These are phyloP conservation scores for Ceratocystis smalleyi DNA, from an alignment of 2,329 filamentous ascomycete species.

Conservation along the genomic window DNA sequence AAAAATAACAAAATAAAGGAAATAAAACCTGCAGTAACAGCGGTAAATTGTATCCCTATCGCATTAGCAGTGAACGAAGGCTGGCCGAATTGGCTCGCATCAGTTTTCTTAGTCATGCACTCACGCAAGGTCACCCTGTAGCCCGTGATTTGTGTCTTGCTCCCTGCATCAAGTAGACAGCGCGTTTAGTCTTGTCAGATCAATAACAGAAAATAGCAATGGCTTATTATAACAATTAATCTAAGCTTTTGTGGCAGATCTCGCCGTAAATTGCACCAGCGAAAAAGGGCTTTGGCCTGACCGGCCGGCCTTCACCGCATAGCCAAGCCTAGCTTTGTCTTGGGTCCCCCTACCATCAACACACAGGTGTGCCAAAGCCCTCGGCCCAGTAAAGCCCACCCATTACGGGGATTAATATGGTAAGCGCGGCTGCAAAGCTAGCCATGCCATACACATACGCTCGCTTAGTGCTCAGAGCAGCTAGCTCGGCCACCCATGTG, in stretches of 20 bases:
- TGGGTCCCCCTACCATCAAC: constrained; percentile 19
- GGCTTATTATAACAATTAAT: no score
- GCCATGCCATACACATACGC: constrained; percentile 51
- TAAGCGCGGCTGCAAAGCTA: constrained; percentile 45
- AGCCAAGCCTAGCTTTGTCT: neutral
- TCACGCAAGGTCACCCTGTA: neutral
- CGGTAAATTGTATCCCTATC: neutral
- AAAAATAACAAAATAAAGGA: neutral
- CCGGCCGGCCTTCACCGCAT: neutral
- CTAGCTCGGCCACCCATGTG: constrained; percentile 50
- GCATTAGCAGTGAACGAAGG: neutral
- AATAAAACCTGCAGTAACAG: neutral
- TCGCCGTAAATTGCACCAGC: no score
- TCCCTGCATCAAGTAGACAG: neutral
- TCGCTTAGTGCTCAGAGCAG: constrained; percentile 34
- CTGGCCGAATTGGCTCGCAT: neutral
- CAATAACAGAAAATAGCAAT: no score
- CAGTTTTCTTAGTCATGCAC: neutral
- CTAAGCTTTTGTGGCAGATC: no score
- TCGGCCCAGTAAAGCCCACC: constrained; percentile 57
- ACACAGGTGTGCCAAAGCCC: constrained; percentile 34
- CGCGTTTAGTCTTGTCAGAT: no score
- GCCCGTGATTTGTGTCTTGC: neutral
- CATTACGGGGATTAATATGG: constrained; percentile 53
- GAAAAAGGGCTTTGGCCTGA: neutral